Base-by-base conservation (phyloP, 345 rosid species). In the Citrus trifoliata region DNA sequence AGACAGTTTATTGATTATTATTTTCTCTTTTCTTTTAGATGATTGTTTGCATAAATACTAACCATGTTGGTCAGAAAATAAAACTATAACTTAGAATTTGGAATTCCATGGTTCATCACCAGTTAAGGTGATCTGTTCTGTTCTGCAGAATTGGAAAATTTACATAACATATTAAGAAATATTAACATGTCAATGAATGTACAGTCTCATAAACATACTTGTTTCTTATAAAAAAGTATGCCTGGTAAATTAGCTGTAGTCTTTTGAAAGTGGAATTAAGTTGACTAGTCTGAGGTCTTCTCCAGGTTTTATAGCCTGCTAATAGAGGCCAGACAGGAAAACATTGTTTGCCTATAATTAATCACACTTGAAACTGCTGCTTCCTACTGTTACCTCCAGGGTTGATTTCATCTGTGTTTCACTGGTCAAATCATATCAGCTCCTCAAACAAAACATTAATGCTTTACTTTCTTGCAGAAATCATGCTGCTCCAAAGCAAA, bases 401-500 rank as follows among this genome's bases (percentile, higher is more conserved):
- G 37, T 19, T 35, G 55, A 30, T 19, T 63, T 30, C 7, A 42
- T 46, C 55, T 42, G 22, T 22, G 24, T 74, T n/a, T 73, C 37
- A 24, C 60, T 37, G 30, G 32, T 32, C 2, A 32, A 48, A 21
- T 75, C 48, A 32, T 48, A 7, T n/a, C 30, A 32, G 25, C 48
- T 0, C n/a, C 7, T 64, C 42, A 63, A 22, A 63, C 40, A 22
- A 46, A 63, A 48, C 12, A 5, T 46, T 32, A n/a, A 6, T 48
- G 4, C 24, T 25, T 37, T 59, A 2, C 71, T 75, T 73, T 8
- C 33, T 73, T 86, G 83, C 97, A 96, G 99, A 96, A 87, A 79
- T 94, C 61, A 89, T 75, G 78, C 65, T 51, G 71, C 78, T 75
- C 1, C 78, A 46, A 22, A 75, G 78, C 78, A 75, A 75, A 51